These are phyloP conservation scores for Cylindrotheca closterium DNA, from an alignment of 108 stramenopile species.

Conservation along the genomic window DNA sequence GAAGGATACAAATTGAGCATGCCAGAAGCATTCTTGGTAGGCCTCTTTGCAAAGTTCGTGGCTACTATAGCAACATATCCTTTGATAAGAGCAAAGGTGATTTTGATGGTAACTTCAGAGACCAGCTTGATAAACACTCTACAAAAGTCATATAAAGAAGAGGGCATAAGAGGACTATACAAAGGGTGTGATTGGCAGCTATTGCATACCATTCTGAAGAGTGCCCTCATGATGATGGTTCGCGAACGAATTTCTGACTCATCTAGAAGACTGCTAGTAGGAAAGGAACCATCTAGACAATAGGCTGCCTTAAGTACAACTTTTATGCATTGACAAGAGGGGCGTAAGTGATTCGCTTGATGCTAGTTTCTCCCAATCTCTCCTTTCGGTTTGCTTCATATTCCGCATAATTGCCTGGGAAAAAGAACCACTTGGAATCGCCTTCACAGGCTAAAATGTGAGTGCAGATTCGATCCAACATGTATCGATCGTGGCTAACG, in stretches of 20 bases:
- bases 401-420: conserved; percentile 90
- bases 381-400: conserved; percentile 74
- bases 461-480: conserved; percentile 92
- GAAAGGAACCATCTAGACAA: not conserved
- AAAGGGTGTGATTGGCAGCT: conserved; percentile 77
- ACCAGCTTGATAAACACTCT: conserved; percentile 28
- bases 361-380: conserved; percentile 78
- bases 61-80: conserved; percentile 95
- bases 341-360: conserved; percentile 86
- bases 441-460: conserved; percentile 95
- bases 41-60: conserved; percentile 77
- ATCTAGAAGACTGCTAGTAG: conserved; percentile 17
- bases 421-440: conserved; percentile 80
- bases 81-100: conserved; percentile 90
- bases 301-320: not conserved
- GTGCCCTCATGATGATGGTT: conserved; percentile 82
- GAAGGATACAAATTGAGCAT: conserved; percentile 31
- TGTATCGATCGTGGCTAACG: conserved; percentile 95
- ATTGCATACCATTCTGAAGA: conserved; percentile 78
- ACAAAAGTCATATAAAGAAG: conserved; percentile 48
- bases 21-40: conserved; percentile 76
- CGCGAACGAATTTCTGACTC: conserved; percentile 62
- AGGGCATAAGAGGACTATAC: conserved; percentile 60
- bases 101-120: conserved; percentile 70
- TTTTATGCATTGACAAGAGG: conserved; percentile 72